These are phyloP conservation scores for Dujonia santamariae DNA, from an alignment of 1,139 yeast genomes.

Conservation along the genomic window DNA sequence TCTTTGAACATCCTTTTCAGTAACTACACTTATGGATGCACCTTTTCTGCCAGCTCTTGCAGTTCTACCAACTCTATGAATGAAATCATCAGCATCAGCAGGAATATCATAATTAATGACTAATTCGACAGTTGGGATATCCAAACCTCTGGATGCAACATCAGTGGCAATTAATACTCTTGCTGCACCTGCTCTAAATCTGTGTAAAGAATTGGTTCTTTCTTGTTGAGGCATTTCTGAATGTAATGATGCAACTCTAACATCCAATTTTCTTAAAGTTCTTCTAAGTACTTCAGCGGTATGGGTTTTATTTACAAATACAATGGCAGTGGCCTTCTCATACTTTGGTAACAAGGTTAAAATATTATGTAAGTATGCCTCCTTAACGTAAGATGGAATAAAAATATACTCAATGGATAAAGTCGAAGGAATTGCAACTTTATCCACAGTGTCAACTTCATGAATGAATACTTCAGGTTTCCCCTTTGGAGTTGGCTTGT, in stretches of 20 bases:
- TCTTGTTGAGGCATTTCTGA: constrained; percentile 94
- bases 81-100: constrained; percentile 93
- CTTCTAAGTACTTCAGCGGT: constrained; percentile 87
- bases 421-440: constrained; percentile 77
- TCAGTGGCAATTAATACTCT: constrained; percentile 91
- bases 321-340: constrained; percentile 66
- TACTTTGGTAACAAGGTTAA: constrained; percentile 63
- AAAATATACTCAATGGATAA: constrained; percentile 54
- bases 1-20: constrained; percentile 82
- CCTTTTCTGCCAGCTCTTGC: constrained; percentile 94
- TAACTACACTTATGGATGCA: constrained; percentile 59
- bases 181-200: constrained; percentile 94
- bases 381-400: constrained; percentile 84
- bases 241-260: constrained; percentile 85
- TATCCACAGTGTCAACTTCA: constrained; percentile 72
- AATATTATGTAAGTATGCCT: constrained; percentile 75
- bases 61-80: constrained; percentile 99
- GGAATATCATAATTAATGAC: constrained; percentile 93
- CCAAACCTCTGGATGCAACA: constrained; percentile 96
- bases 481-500: constrained; percentile 49
- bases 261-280: constrained; percentile 66
- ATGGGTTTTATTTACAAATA: constrained; percentile 85
- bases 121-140: constrained; percentile 86
- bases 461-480: constrained; percentile 72
- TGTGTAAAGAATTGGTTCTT: constrained; percentile 83